Evolutionary conservation across 805 yeast genomes (phyloP), one percentile per base, ranked within the genome.

Genomic region (Wickerhamiella qilinensis): DNA sequence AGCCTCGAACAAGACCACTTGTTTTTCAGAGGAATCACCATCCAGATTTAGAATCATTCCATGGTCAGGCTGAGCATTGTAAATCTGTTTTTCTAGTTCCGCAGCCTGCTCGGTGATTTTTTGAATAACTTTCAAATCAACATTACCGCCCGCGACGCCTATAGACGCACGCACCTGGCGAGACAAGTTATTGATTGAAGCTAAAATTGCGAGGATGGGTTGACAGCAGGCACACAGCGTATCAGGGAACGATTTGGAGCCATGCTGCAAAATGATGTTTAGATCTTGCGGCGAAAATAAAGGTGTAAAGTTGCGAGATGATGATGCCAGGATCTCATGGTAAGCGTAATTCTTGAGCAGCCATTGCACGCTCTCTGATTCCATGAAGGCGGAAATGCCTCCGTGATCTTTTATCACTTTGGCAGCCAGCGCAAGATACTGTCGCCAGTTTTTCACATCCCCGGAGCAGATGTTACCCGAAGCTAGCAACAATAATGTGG

Each of bases 401-500:
- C 86, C 88, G 43, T 73, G 67, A 38, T 63, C 54, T 39, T 64
- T 60, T 29, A 82, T 68, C 20, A 81, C 58, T 40, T 69, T 68
- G 33, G 82, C 75, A 2, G 85, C 84, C 66, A 73, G 67, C 31
- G 67, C 65, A 40, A 82, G 60, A 48, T 76, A 71, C 20, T 69
- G 63, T 2, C 77, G 69, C 93, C 93, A 82, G 50, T 75, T 71
- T 28, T 66, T 66, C 27, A 79, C 83, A 54, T 82, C 93, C 6
- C 93, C 93, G 45, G 74, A 69, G 57, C 88, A 81, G 38, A 82
- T 78, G 51, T 80, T 85, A 1, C 82, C 86, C n/a, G 79, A 83
- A 46, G 80, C 71, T 37, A 81, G 62, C 37, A 82, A 71, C 44
- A 81, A 57, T 38, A 77, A 61, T 15, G 77, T 70, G 1, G 93